These are phyloP conservation scores for Parmelia sp. DNA, from an alignment of 495 filamentous ascomycete genomes.

Conservation along the genomic window DNA sequence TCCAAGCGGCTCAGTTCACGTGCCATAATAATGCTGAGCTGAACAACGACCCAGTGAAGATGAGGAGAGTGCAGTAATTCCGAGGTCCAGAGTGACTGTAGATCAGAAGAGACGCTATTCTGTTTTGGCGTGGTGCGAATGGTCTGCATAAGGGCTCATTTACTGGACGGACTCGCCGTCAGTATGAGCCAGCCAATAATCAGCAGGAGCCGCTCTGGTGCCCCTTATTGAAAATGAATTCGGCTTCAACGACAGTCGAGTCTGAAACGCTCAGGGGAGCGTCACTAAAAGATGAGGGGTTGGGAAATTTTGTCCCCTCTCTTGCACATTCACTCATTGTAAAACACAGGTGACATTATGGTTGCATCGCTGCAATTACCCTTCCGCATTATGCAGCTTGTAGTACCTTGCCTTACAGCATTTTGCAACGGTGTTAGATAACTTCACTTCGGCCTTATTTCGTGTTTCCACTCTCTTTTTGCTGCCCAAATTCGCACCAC, in stretches of 20 bases:
- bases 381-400: not conserved
- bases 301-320: too few species aligned
- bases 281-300: not conserved
- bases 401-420: not conserved
- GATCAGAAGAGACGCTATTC: not conserved
- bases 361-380: not conserved
- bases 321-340: not conserved
- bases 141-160: not conserved
- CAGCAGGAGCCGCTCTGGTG: not conserved
- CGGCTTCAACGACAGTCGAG: not conserved
- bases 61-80: conserved; percentile 5
- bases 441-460: not conserved
- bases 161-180: not conserved
- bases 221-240: not conserved
- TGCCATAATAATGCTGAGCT: not conserved
- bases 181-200: not conserved
- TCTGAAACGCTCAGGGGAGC: not conserved
- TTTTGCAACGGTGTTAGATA: not conserved
- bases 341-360: not conserved
- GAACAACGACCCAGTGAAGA: not conserved
- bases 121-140: not conserved
- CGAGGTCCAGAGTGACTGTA: conserved; percentile 8
- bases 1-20: not conserved
- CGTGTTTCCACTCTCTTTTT: not conserved
- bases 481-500: not conserved